These are phyloP conservation scores for Chlorella sp. DNA, from an alignment of 139 green algal species.

Conservation along the genomic window DNA sequence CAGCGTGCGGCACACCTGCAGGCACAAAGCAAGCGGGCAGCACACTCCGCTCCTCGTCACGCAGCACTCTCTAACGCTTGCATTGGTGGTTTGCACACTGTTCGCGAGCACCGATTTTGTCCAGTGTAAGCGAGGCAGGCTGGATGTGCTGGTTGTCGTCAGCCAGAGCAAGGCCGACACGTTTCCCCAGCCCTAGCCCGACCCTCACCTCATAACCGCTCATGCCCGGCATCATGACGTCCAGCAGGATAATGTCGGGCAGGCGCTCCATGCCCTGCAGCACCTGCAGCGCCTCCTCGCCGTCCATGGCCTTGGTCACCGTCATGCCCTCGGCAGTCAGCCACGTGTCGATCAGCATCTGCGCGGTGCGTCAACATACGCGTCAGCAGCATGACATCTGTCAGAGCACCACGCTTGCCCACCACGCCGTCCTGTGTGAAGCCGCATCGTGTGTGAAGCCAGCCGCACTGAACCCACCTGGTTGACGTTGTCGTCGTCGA, in stretches of 20 bases:
- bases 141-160: not conserved
- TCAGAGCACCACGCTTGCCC: too few relatives aligned
- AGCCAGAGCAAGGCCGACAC: not conserved
- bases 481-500: slow-evolving; percentile 25
- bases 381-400: not conserved
- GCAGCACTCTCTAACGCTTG: too few relatives aligned
- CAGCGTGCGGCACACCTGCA: not conserved
- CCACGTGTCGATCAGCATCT: slow-evolving; percentile 36
- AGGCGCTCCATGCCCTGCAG: slow-evolving; percentile 15
- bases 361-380: not conserved
- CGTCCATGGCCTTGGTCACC: slow-evolving; percentile 41
- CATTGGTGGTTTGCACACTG: too few relatives aligned
- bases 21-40: not conserved
- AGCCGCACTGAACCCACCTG: slow-evolving; percentile 1
- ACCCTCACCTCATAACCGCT: slow-evolving; percentile 51
- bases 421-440: not conserved
- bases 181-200: not conserved
- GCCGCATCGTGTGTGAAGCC: not conserved
- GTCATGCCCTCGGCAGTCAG: slow-evolving; percentile 39
- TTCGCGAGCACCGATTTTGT: too few relatives aligned
- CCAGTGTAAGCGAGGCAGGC: too few relatives aligned
- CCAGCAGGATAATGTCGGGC: slow-evolving; percentile 57
- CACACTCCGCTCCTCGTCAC: too few relatives aligned
- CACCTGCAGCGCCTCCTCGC: slow-evolving; percentile 33
- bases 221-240: slow-evolving; percentile 76